Percentiles rank a stretch among this genome's conserved stretches.
Conservation (phyloP, 768 basidiomycete species). For the Termitomyces sp. region DNA sequence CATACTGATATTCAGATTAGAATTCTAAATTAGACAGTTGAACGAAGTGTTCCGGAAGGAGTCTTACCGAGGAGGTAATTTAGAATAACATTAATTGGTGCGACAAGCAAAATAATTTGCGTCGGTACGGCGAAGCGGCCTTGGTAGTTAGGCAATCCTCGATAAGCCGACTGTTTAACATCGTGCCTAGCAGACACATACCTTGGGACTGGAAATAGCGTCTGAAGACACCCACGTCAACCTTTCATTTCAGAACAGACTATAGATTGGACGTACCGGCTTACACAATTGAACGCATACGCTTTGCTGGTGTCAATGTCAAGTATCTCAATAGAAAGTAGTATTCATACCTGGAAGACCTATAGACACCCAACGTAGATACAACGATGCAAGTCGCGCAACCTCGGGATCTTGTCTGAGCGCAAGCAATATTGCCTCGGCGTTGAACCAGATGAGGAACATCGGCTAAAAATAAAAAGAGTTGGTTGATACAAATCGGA, state of each 20-base stretch:
- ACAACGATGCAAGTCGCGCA: too few relatives aligned
- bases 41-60: background rate
- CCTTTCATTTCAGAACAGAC: background rate
- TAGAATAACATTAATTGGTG: constrained; percentile 78
- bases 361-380: too few relatives aligned
- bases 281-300: too few relatives aligned
- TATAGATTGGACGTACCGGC: background rate
- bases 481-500: background rate
- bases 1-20: constrained; percentile 46
- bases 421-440: too few relatives aligned
- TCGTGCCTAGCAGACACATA: constrained; percentile 13
- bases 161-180: background rate
- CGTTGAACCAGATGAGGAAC: too few relatives aligned
- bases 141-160: constrained; percentile 12
- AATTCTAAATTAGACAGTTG: background rate
- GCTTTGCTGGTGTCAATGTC: too few relatives aligned
- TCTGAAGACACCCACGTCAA: constrained; percentile 20
- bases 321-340: too few relatives aligned
- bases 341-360: too few relatives aligned
- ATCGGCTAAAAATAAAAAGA: too few relatives aligned
- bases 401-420: too few relatives aligned
- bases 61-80: constrained; percentile 78
- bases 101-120: constrained; percentile 72
- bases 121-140: constrained; percentile 85
- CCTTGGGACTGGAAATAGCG: constrained; percentile 85